Percentiles rank a stretch among this genome's conserved stretches.
Conservation (phyloP, 2,329 filamentous ascomycete genomes). For the Lachnum nothofagi region DNA sequence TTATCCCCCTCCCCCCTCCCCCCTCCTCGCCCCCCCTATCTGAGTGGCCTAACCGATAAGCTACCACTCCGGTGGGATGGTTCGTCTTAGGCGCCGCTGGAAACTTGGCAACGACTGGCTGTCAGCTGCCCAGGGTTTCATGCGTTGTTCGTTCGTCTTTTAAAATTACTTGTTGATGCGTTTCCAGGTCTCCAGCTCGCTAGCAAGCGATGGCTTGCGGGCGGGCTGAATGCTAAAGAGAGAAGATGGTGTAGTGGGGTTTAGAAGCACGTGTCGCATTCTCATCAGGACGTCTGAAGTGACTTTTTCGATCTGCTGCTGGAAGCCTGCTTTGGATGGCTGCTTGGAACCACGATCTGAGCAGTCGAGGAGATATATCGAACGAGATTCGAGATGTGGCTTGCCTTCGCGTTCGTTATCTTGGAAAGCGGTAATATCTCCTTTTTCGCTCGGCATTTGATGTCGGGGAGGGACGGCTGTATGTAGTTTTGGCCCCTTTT, state of each 20-base stretch:
- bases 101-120: not conserved
- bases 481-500: too few relatives aligned
- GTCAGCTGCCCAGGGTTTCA: not conserved
- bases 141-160: not conserved
- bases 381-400: too few relatives aligned
- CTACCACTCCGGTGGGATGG: not conserved
- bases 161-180: not conserved
- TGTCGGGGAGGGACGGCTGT: too few relatives aligned
- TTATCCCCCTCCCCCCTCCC: too few relatives aligned
- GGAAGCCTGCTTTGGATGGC: not conserved
- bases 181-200: not conserved
- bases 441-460: too few relatives aligned
- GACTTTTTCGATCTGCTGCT: not conserved
- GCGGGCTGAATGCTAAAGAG: not conserved
- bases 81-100: not conserved
- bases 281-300: not conserved
- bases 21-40: not conserved
- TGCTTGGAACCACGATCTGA: not conserved
- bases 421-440: too few relatives aligned
- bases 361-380: not conserved
- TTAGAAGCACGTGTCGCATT: not conserved
- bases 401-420: too few relatives aligned
- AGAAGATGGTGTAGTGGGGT: not conserved
- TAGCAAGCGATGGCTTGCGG: not conserved
- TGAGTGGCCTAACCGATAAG: not conserved